Evolutionary conservation across 768 basidiomycete genomes (phyloP), one percentile per base, ranked within the genome.

Genomic region (Holtermanniella nyarrowii): DNA sequence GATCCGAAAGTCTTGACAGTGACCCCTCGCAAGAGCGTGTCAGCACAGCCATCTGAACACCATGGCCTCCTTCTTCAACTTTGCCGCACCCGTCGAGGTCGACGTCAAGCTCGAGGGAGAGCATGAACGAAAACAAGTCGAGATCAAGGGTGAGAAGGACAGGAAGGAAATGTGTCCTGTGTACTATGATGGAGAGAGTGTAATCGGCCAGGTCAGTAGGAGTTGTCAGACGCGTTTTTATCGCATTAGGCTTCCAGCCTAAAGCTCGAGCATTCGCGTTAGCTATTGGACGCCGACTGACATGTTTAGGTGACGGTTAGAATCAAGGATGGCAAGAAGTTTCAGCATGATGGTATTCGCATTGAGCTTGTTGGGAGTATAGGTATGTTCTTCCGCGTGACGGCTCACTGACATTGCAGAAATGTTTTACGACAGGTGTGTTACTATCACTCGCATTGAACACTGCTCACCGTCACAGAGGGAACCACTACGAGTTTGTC

Each of bases 301-400:
- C 44, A 21, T 43, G 16, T n/a, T 39, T 64, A 91, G 88, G 84
- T 88, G 3, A 78, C 82, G 13, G 83, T 96, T 57, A 82, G 88
- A 22, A 83, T 91, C 4, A 80, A 89, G 44, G 95, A 97, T 66
- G 93, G 93, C 20, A 96, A 95, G 81, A 88, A 84, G 71, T 76
- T 93, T 55, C 78, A 83, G 18, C 95, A 97, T 66, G 91, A 97
- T 26, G 93, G 93, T 2, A 90, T 99, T 70, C 90, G 96, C 73
- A 86, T 99, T 42, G 91, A 97, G 74, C 91, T 99, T 65, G 85
- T 90, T 23, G 90, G 95, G 25, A 88, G 84, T 63, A 97, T 96
- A 65, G 93, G 93, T 85, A 57, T 40, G 83, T 59, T 41, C 48
- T 45, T n/a, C 51, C 26, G 12, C 24, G 27, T 14, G 49, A 24